Evolutionary conservation across 805 yeast species (phyloP).

Genomic region (Starmerella kuoi): DNA sequence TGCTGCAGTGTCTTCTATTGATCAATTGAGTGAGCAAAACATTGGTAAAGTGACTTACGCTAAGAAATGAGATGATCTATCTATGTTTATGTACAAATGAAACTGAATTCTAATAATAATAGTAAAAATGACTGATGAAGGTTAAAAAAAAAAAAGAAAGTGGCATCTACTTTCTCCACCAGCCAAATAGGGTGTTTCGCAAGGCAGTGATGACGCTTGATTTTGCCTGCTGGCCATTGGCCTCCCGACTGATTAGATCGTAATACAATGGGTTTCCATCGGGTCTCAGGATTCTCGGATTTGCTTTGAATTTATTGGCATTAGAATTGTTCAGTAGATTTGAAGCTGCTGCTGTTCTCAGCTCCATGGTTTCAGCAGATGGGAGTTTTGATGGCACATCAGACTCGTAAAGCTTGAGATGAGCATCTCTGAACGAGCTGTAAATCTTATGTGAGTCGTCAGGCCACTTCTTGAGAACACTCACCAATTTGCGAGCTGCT

Average conservation of each 20-base stretch:
- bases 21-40: not conserved
- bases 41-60: constrained; percentile 18
- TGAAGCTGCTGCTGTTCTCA: constrained; percentile 22
- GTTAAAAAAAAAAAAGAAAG: too few species aligned
- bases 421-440: constrained; percentile 37
- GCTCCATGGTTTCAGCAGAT: constrained; percentile 20
- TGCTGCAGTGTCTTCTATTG: constrained; percentile 15
- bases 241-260: constrained; percentile 53
- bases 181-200: constrained; percentile 64
- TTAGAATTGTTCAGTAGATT: constrained; percentile 18
- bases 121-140: too few species aligned
- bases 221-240: constrained; percentile 50
- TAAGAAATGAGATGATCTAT: constrained; percentile 12
- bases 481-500: constrained; percentile 21
- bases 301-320: constrained; percentile 21
- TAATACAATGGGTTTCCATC: constrained; percentile 77
- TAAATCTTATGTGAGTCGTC: constrained; percentile 37
- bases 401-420: constrained; percentile 33
- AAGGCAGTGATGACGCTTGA: constrained; percentile 47
- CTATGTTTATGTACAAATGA: not conserved
- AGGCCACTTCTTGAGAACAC: constrained; percentile 26
- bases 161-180: constrained; percentile 23
- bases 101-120: too few species aligned
- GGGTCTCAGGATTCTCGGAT: constrained; percentile 57
- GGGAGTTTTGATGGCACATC: constrained; percentile 21